These are phyloP conservation scores for Ceratobasidium sp. DNA, from an alignment of 1,284 basidiomycete genomes.

Conservation along the genomic window DNA sequence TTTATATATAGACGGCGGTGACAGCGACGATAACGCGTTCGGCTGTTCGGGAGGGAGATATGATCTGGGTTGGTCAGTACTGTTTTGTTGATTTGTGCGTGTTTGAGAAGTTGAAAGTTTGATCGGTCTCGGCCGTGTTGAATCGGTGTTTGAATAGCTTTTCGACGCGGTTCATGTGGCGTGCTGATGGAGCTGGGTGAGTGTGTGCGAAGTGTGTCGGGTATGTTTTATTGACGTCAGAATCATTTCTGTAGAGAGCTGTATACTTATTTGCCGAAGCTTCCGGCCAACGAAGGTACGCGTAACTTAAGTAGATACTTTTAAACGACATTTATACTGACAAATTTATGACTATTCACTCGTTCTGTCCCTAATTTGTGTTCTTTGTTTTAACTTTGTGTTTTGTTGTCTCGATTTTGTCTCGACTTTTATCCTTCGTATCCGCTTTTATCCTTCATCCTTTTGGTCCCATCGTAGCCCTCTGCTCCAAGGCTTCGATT, in stretches of 20 bases:
- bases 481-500: conserved; percentile 16
- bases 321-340: too few species aligned
- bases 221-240: background rate
- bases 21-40: conserved; percentile 17
- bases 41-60: conserved; percentile 32
- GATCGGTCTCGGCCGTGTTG: background rate
- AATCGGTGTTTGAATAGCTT: conserved; percentile 9
- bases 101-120: background rate
- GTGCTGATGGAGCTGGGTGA: conserved; percentile 22
- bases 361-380: too few species aligned
- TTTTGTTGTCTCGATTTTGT: too few species aligned
- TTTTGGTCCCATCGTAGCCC: too few species aligned
- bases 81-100: conserved; percentile 19
- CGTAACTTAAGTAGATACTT: too few species aligned
- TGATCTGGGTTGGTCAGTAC: background rate
- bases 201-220: background rate
- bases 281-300: conserved; percentile 13
- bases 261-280: conserved; percentile 25
- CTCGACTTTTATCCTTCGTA: too few species aligned
- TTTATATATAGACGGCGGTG: conserved; percentile 26
- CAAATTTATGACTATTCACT: too few species aligned
- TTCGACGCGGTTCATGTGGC: conserved; percentile 43
- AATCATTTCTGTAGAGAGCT: conserved; percentile 3
- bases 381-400: too few species aligned
- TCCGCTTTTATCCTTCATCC: too few species aligned